A percentile compares a stretch with the other conserved stretches of the same genome.
Evolutionary conservation across 495 filamentous ascomycete species (phyloP).

Genomic region (Trypethelium eluteriae): DNA sequence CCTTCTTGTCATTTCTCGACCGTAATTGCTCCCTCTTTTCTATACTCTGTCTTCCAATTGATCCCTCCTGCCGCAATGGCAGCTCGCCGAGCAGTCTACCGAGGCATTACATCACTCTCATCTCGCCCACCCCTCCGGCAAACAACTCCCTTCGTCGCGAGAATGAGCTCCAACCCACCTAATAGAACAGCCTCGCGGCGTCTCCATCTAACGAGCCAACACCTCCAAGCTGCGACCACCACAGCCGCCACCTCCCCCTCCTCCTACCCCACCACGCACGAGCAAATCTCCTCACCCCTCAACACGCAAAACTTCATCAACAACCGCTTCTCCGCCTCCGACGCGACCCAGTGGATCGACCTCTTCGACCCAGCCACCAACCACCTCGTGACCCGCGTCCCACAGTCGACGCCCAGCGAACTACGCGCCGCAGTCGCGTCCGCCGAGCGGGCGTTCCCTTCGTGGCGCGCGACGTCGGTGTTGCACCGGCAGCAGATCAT

Average conservation of each 20-base stretch:
- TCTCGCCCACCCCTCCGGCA: conserved; percentile 14
- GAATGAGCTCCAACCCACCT: conserved; percentile 27
- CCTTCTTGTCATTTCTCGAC: background rate
- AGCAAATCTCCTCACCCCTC: conserved; percentile 61
- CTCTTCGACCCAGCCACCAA: conserved; percentile 94
- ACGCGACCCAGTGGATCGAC: conserved; percentile 77
- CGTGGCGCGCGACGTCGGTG: conserved; percentile 77
- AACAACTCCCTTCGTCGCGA: conserved; percentile 21
- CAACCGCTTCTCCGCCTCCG: conserved; percentile 76
- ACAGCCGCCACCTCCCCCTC: conserved; percentile 53
- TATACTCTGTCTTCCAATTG: background rate
- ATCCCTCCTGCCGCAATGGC: conserved; percentile 22
- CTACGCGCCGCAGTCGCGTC: conserved; percentile 79
- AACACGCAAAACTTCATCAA: conserved; percentile 89
- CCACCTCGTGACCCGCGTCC: conserved; percentile 95
- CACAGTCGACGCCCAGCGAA: conserved; percentile 87
- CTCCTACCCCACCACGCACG: conserved; percentile 74
- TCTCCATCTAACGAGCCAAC: conserved; percentile 35
- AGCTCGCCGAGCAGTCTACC: conserved; percentile 26
- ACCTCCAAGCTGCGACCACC: conserved; percentile 42
- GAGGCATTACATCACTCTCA: conserved; percentile 23
- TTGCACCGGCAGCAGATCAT: conserved; percentile 89
- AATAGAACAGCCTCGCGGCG: conserved; percentile 31
- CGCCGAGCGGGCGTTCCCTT: conserved; percentile 82
- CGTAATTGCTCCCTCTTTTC: background rate